Conservation (phyloP, 495 filamentous ascomycete genomes). For the Podospora appendiculata region DNA sequence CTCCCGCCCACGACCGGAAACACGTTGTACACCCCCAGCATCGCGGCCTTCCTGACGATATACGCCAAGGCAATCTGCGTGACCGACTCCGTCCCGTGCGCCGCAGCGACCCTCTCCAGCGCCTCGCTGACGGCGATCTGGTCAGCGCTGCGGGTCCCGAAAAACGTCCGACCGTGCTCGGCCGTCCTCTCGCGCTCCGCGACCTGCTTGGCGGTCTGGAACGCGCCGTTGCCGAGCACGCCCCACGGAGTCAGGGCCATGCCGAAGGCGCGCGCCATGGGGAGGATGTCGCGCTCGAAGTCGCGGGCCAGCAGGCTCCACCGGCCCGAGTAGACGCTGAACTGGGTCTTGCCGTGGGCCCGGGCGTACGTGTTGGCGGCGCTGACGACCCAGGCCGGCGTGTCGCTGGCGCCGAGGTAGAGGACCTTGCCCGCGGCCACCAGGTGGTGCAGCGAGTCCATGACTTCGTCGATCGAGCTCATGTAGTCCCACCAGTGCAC, state of each 20-base stretch:
- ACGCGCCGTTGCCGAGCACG: constrained; percentile 45
- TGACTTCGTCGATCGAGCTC: constrained; percentile 52
- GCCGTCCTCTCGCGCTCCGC: constrained; percentile 29
- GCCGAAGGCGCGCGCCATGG: constrained; percentile 49
- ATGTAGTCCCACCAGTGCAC: constrained; percentile 58
- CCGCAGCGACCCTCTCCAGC: constrained; percentile 43
- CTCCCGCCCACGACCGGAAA: constrained; percentile 50
- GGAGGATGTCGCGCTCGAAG: constrained; percentile 53
- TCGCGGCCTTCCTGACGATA: constrained; percentile 41
- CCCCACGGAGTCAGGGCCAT: constrained; percentile 56
- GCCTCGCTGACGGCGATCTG: constrained; percentile 37
- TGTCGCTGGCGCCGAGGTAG: constrained; percentile 57
- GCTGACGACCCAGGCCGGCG: constrained; percentile 56
- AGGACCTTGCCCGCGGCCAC: constrained; percentile 52
- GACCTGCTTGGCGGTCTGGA: constrained; percentile 37
- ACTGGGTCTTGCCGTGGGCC: constrained; percentile 51
- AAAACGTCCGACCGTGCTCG: constrained; percentile 20
- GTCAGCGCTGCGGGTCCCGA: constrained; percentile 24
- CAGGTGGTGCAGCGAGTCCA: constrained; percentile 51
- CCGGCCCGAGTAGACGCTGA: constrained; percentile 59
- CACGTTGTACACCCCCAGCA: constrained; percentile 8
- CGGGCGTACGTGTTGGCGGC: constrained; percentile 51
- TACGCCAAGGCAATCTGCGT: constrained; percentile 50
- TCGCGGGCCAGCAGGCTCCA: constrained; percentile 52
- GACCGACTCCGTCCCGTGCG: constrained; percentile 32